Conservation (phyloP, 1,284 basidiomycete species). For the Porogramme epimiltina region DNA sequence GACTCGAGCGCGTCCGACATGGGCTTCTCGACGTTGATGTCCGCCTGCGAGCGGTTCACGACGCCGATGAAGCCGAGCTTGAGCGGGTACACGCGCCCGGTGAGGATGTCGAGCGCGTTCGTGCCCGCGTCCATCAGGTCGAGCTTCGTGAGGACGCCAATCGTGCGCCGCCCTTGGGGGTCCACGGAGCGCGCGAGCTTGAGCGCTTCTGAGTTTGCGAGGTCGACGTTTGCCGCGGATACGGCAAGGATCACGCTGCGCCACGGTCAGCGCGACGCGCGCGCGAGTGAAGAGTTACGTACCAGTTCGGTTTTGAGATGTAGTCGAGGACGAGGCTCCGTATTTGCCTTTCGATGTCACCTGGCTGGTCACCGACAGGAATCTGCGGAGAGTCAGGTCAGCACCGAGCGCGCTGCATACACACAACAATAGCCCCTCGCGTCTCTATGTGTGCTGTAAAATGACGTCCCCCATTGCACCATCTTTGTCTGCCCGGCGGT, state of each 20-base stretch:
- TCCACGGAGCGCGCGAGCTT: constrained; percentile 96
- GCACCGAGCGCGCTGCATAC: no score
- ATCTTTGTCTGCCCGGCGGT: no score
- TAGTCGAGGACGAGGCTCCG: constrained; percentile 93
- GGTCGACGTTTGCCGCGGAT: constrained; percentile 96
- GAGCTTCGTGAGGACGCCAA: constrained; percentile 95
- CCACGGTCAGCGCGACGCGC: background rate
- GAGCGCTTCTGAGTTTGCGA: constrained; percentile 97
- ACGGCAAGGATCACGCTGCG: constrained; percentile 92
- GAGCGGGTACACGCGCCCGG: constrained; percentile 94
- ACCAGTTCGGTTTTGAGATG: constrained; percentile 97
- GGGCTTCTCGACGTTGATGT: constrained; percentile 90
- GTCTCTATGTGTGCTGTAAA: no score
- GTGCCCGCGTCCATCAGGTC: constrained; percentile 99
- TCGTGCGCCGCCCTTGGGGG: constrained; percentile 93
- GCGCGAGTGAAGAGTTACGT: constrained; percentile 22
- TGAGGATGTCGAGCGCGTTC: constrained; percentile 95
- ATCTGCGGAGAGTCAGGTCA: constrained; percentile 50
- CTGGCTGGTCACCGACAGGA: constrained; percentile 87
- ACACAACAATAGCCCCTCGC: no score
- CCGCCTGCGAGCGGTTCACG: constrained; percentile 96
- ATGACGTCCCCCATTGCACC: no score
- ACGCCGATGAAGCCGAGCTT: constrained; percentile 98
- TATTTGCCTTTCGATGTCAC: constrained; percentile 97
- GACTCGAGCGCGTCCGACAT: constrained; percentile 85